Base-by-base conservation (phyloP, 1,284 basidiomycete species). In the Sanghuangporus baumii region DNA sequence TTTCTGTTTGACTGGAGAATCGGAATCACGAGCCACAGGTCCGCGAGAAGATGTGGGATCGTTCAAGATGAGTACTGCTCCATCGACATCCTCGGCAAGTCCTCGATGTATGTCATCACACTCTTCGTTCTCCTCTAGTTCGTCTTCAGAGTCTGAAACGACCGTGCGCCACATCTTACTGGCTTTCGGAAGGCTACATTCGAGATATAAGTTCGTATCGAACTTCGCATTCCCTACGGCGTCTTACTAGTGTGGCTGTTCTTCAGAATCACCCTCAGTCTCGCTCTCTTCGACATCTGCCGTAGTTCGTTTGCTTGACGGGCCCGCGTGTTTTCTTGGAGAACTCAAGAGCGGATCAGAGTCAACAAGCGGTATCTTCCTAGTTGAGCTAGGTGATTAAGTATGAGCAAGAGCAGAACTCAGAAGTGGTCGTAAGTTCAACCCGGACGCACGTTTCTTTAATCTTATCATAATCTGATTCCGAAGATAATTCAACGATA, bases 31-130 rank as follows among this genome's bases (percentile, higher is more conserved):
- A 69, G 75, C 36, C 79, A 52, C 66, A 6, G 82, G 85, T 65
- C 74, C 82, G 40, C 74, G 75, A 11, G 79, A 75, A 54, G 72
- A 73, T 55, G 70, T 78, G 8, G 82, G 81, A 62, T 82, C 82
- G 63, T 85, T 70, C 81, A 83, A 69, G 16, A 76, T 69, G 23
- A 85, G 74, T 47, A 82, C 77, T 5, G 77, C 76, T 16, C 75
- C 77, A 57, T 75, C 67, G 34, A 64, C 59, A 31, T 65, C 59
- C 31, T 65, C 59, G 57, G 31, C 74, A n/a, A 23, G 23, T 38
- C 40, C 34, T 55, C 23, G 14, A 16, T 47, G 46, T n/a, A 8
- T 14, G 36, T 59, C 34, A 23, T 4, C 40, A 51, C 23, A 23
- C 5, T 37, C 58, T 26, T n/a, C 20, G 18, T 54, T 46, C 11